These are phyloP conservation scores for Neurospora sp. DNA, from an alignment of 495 filamentous ascomycete genomes.

Conservation along the genomic window DNA sequence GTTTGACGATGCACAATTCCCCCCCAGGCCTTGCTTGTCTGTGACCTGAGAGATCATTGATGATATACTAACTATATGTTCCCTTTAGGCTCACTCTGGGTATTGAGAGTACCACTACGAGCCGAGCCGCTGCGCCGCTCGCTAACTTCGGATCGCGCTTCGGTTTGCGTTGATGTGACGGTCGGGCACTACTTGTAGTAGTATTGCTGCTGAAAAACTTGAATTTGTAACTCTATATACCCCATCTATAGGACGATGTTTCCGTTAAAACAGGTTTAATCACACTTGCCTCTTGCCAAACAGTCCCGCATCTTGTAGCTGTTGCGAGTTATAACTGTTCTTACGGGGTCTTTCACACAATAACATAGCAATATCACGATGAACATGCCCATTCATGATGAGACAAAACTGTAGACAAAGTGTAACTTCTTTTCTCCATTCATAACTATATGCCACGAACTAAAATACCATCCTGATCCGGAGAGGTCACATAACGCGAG, in stretches of 20 bases:
- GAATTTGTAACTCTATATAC: background rate
- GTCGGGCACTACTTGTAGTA: background rate
- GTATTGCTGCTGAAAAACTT: background rate
- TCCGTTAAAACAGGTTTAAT: background rate
- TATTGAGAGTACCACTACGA: constrained; percentile 41
- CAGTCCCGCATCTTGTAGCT: background rate
- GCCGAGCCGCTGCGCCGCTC: constrained; percentile 48
- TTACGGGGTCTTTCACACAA: background rate
- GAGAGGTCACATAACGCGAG: background rate
- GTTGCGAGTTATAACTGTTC: background rate
- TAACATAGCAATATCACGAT: background rate
- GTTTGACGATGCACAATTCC: constrained; percentile 9
- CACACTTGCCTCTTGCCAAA: background rate
- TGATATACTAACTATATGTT: background rate
- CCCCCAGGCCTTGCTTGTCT: background rate
- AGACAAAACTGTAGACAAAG: no score
- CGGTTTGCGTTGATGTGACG: constrained; percentile 45
- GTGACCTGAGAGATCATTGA: background rate
- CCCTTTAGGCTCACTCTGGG: constrained; percentile 50
- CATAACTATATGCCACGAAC: background rate
- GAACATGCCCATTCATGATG: background rate
- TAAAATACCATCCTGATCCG: background rate
- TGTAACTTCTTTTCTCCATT: no score
- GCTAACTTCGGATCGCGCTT: constrained; percentile 59
- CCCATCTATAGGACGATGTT: background rate